These are phyloP conservation scores for Colletotrichum sp. DNA, from an alignment of 2,329 filamentous ascomycete genomes.

Conservation along the genomic window DNA sequence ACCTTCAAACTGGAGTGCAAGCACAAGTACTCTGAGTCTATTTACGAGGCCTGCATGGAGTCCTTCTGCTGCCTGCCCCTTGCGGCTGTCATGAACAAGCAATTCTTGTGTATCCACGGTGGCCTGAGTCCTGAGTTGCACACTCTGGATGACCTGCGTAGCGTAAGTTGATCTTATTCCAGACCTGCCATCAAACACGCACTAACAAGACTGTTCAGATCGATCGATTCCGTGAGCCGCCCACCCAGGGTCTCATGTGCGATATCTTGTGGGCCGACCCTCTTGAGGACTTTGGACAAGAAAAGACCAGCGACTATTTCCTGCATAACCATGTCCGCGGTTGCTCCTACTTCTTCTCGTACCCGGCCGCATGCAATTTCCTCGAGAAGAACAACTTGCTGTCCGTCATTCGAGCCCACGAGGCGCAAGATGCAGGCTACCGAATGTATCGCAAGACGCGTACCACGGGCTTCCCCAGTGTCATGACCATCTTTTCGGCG, in stretches of 20 bases:
- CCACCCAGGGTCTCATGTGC: conserved; percentile 98
- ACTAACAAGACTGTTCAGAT: conserved; percentile 60
- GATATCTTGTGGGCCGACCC: conserved; percentile 99
- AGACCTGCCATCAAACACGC: background rate
- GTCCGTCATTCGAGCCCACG: conserved; percentile 96
- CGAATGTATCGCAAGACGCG: conserved; percentile 99
- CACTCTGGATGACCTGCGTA: conserved; percentile 92
- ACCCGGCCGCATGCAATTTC: conserved; percentile 95
- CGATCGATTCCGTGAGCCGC: conserved; percentile 96
- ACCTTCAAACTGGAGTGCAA: conserved; percentile 99
- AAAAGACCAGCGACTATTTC: conserved; percentile 98
- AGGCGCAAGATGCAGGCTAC: conserved; percentile 98
- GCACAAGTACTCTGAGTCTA: conserved; percentile 96
- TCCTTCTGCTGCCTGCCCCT: conserved; percentile 94
- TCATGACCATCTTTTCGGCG: conserved; percentile 99
- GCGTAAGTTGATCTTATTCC: conserved; percentile 49
- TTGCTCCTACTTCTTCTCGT: conserved; percentile 99
- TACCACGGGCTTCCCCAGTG: conserved; percentile 96
- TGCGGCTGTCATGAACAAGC: conserved; percentile 99
- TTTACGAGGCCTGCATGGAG: conserved; percentile 98
- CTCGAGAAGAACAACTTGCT: conserved; percentile 98
- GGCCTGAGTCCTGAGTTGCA: conserved; percentile 95
- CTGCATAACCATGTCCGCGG: conserved; percentile 98
- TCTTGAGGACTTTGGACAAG: conserved; percentile 96
- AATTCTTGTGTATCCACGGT: conserved; percentile 98